phyloP scores from a whole-genome alignment of 192 early-diverging fungal genomes.

The Gonapodya sp. region DNA sequence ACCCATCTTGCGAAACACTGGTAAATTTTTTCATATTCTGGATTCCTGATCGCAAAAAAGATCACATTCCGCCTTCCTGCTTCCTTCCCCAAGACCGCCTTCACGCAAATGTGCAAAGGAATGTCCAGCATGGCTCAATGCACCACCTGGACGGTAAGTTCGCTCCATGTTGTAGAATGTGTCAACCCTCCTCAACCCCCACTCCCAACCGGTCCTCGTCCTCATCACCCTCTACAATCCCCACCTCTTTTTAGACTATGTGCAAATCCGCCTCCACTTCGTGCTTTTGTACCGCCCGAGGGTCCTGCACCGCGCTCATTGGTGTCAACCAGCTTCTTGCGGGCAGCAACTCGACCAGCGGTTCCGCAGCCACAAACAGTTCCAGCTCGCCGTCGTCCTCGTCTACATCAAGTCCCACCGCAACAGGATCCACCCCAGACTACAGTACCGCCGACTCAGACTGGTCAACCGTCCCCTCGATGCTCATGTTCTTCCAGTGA shows the following conservation, averaged over 20 bases:
- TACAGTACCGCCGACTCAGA: background rate
- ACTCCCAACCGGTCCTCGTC: background rate
- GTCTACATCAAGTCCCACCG: background rate
- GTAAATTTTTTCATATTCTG: background rate
- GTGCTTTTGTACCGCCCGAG: background rate
- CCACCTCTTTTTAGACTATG: background rate
- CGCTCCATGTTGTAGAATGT: background rate
- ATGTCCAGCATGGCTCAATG: slow-evolving; percentile 6
- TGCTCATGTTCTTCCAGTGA: slow-evolving; percentile 7
- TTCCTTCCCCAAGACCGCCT: background rate
- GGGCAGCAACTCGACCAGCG: no score
- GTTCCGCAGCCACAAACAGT: background rate
- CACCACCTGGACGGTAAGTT: background rate
- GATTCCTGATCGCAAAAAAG: no score
- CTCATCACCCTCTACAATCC: background rate
- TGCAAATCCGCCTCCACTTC: background rate
- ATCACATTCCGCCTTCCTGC: background rate
- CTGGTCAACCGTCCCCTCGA: background rate
- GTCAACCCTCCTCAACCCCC: no score
- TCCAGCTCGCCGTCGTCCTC: background rate
- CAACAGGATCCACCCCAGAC: background rate
- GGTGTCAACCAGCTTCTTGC: no score
- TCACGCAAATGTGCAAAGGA: background rate
- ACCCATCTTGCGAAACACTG: background rate
- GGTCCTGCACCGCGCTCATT: background rate